Evolutionary conservation across 192 early-diverging fungal genomes (phyloP), one percentile per base, ranked within the genome.

Genomic region (Coemansia sp.): DNA sequence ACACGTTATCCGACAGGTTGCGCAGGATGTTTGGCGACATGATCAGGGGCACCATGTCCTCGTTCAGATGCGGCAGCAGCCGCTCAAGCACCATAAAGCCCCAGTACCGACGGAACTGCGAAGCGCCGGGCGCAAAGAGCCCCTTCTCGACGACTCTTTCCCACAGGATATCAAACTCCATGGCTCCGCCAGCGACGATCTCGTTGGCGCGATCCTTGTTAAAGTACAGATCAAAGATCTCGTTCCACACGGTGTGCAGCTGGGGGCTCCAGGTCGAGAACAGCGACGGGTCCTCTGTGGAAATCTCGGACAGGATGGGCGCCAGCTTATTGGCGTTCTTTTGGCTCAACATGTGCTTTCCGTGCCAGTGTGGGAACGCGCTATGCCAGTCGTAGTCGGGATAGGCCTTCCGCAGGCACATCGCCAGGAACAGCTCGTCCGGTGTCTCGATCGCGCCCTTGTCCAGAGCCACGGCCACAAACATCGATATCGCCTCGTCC

Each of bases 51-150:
- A 77, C 65, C 11, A 59, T 74, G 13, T 71, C 79, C 48, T 81
- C 61, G 60, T 62, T 71, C 46, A 73, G 68, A 28, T 58, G 48
- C 39, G 68, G 59, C 65, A 79, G 49, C 24, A 73, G 60, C 25
- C 76, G 84, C 58, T 89, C 85, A 47, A 97, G 86, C 22, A 95
- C 68, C 56, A 91, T 86, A 78, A 95, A 91, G 48, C 92, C 95
- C 85, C 95, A 88, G 80, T 85, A 93, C 72, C 90, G 93, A 64
- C 91, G 87, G 69, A 93, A 91, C 75, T 95, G 88, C 53, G 86
- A 85, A 14, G 86, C 62, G 7, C 86, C 82, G 0, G 86, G 78
- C 36, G 83, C 84, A 63, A 97, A 95, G 50, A 97, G 77, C 6
- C 85, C 81, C 29, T 88, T 86, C 54, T 94, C 93, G 36, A 95